Conservation (phyloP, 371 early-diverging fungal species). For the Syncephalastrum racemosum region DNA sequence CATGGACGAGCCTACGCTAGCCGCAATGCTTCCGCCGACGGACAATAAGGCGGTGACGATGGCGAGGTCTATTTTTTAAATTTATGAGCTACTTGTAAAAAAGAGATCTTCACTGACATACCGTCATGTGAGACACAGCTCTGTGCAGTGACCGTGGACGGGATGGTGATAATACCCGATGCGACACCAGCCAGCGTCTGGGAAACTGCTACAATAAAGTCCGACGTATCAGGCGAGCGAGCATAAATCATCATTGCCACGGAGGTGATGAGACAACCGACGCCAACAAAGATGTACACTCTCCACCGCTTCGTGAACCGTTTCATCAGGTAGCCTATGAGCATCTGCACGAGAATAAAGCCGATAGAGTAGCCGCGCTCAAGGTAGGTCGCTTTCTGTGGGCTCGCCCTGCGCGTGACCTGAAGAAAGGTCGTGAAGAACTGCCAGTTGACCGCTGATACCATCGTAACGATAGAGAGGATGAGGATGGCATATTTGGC, state of each 20-base stretch:
- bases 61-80: slow-evolving; percentile 27
- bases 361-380: slow-evolving; percentile 39
- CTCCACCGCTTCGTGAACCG: slow-evolving; percentile 37
- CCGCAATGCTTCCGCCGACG: slow-evolving; percentile 36
- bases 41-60: slow-evolving; percentile 35
- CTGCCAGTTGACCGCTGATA: slow-evolving; percentile 38
- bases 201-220: slow-evolving; percentile 31
- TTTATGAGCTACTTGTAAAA: neutral
- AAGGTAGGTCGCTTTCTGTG: slow-evolving; percentile 26
- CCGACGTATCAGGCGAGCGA: slow-evolving; percentile 30
- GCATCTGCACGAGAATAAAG: slow-evolving; percentile 28
- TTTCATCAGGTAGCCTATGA: slow-evolving; percentile 37
- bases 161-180: slow-evolving; percentile 34
- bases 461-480: slow-evolving; percentile 36
- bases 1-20: slow-evolving; percentile 35
- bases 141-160: slow-evolving; percentile 35
- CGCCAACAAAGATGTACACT: slow-evolving; percentile 54
- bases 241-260: slow-evolving; percentile 47
- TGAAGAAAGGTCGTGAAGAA: slow-evolving; percentile 45
- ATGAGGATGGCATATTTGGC: no score
- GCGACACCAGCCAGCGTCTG: slow-evolving; percentile 44
- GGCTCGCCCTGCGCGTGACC: slow-evolving; percentile 37
- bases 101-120: slow-evolving; percentile 3
- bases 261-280: slow-evolving; percentile 55
- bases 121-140: slow-evolving; percentile 38